Percentiles rank a stretch among this genome's conserved stretches.
Conservation (phyloP, 805 yeast species). For the Yueomyces sp. region DNA sequence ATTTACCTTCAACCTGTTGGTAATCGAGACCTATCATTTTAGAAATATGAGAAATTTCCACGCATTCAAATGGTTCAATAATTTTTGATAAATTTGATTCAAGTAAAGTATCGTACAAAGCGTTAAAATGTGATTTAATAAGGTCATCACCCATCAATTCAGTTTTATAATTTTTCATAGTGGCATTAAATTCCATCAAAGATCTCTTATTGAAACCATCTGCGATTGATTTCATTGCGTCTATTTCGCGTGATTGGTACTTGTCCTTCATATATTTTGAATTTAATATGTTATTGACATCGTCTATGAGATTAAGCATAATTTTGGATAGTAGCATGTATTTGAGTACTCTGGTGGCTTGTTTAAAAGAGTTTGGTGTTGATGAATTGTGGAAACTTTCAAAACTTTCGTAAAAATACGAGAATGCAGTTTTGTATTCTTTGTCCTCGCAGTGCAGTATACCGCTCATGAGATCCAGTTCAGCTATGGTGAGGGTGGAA, state of each 20-base stretch:
- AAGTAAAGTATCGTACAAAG: conserved; percentile 80
- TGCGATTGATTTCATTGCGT: conserved; percentile 91
- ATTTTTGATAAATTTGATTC: conserved; percentile 90
- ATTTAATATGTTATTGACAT: conserved; percentile 62
- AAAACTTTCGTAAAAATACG: conserved; percentile 89
- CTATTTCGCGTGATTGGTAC: conserved; percentile 73
- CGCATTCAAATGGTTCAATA: conserved; percentile 91
- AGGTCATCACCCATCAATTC: conserved; percentile 81
- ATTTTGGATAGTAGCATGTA: conserved; percentile 88
- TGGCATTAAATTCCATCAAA: conserved; percentile 79
- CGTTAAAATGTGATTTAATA: conserved; percentile 83
- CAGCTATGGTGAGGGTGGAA: conserved; percentile 89
- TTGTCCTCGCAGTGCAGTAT: conserved; percentile 91
- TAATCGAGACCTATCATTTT: conserved; percentile 76
- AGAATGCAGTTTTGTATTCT: conserved; percentile 90
- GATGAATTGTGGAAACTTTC: conserved; percentile 66
- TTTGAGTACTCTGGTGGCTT: conserved; percentile 68
- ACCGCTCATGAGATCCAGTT: conserved; percentile 90
- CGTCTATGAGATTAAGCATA: conserved; percentile 80
- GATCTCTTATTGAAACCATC: conserved; percentile 83
- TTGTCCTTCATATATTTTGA: conserved; percentile 57
- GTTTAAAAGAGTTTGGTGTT: conserved; percentile 29
- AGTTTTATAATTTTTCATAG: conserved; percentile 51
- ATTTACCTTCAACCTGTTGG: conserved; percentile 83
- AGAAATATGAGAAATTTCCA: conserved; percentile 84